These are phyloP conservation scores for Dovyalis caffra DNA, from an alignment of 345 rosid species.

Conservation along the genomic window DNA sequence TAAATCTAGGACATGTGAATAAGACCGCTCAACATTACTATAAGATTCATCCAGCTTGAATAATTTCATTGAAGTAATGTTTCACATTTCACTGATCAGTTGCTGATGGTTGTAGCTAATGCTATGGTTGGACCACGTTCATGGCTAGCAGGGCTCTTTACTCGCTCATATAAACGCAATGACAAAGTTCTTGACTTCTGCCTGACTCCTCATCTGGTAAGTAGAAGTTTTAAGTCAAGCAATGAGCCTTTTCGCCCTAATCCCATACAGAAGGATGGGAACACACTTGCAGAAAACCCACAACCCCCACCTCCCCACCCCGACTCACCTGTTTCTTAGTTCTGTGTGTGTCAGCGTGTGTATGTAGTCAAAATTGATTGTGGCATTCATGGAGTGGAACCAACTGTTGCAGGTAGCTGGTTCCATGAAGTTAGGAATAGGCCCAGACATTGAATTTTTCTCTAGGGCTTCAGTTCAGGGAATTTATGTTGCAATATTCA, in stretches of 20 bases:
- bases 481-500: not conserved
- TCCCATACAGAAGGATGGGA: not conserved
- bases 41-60: not conserved
- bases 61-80: conserved; percentile 4
- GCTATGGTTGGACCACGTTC: conserved; percentile 93
- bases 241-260: not conserved
- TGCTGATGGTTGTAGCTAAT: conserved; percentile 54
- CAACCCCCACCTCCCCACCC: not conserved
- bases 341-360: not conserved
- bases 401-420: not conserved
- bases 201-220: conserved; percentile 75
- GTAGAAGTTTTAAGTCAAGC: conserved; percentile 1
- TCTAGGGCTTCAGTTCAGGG: not conserved
- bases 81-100: conserved; percentile 23
- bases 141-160: conserved; percentile 89
- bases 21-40: not conserved
- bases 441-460: not conserved
- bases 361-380: not conserved
- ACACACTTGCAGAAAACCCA: conserved; percentile 5
- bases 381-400: not conserved
- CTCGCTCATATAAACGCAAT: conserved; percentile 54
- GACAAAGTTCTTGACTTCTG: conserved; percentile 51
- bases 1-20: not conserved
- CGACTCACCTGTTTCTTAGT: not conserved
- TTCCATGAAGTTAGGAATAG: not conserved